Conservation (phyloP, 371 early-diverging fungal species). For the Mortierella sp. region DNA sequence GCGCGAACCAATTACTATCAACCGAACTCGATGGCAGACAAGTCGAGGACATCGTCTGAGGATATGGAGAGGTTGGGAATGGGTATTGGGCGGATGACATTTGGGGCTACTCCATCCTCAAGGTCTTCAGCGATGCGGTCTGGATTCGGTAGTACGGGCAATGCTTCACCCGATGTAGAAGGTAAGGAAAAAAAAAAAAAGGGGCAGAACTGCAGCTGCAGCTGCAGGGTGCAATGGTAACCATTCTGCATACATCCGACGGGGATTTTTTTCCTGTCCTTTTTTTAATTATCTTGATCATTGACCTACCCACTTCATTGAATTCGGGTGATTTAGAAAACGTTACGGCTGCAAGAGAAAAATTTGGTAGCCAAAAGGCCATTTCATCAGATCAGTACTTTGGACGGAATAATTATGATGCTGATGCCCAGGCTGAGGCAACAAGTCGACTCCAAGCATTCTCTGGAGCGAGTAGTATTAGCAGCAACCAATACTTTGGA, state of each 20-base stretch:
- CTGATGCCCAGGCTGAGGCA: conserved; percentile 70
- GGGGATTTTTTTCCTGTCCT: too few relatives aligned
- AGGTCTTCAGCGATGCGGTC: conserved; percentile 18
- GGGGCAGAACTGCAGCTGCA: neutral
- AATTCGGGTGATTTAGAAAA: too few relatives aligned
- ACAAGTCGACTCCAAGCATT: conserved; percentile 76
- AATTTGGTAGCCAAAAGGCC: conserved; percentile 82
- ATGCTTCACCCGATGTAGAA: conserved; percentile 43
- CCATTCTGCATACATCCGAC: too few relatives aligned
- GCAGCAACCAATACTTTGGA: conserved; percentile 86
- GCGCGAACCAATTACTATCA: conserved; percentile 36
- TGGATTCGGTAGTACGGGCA: conserved; percentile 38
- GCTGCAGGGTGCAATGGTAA: too few relatives aligned
- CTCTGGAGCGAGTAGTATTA: conserved; percentile 78
- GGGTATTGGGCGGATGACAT: conserved; percentile 82
- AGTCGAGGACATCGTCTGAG: conserved; percentile 48
- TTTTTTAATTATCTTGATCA: too few relatives aligned
- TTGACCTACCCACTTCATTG: too few relatives aligned
- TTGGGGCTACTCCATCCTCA: conserved; percentile 56
- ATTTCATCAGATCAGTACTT: conserved; percentile 94
- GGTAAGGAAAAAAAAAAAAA: conserved; percentile 13
- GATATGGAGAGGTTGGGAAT: conserved; percentile 81
- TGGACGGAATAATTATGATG: conserved; percentile 78
- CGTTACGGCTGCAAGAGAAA: conserved; percentile 59
- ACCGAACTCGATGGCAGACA: conserved; percentile 28